A percentile compares a stretch with the other conserved stretches of the same genome.
Conservation (phyloP, 140 eudicot species). For the Bidens hawaiensis region DNA sequence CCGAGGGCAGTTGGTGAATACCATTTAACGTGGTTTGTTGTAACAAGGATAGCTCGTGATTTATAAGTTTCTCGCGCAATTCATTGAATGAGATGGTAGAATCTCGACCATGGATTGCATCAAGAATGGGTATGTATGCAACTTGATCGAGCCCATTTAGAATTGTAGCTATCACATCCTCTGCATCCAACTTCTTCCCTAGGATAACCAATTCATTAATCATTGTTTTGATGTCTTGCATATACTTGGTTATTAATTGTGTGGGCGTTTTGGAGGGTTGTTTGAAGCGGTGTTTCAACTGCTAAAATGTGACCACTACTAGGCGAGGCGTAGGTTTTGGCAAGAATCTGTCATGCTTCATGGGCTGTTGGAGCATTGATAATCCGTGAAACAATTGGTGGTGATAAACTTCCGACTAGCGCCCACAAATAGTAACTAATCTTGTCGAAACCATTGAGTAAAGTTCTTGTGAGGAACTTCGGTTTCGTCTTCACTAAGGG, state of each 20-base stretch:
- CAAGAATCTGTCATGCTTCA: background rate
- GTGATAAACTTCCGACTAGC: background rate
- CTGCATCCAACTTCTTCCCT: no score
- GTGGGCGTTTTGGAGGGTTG: background rate
- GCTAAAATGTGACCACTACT: background rate
- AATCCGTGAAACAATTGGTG: background rate
- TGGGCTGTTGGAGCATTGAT: background rate
- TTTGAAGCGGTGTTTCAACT: background rate
- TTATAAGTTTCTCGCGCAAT: background rate
- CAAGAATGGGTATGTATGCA: background rate
- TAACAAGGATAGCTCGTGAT: background rate
- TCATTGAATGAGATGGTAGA: no score
- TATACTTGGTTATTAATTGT: background rate
- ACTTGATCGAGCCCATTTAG: background rate
- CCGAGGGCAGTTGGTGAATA: background rate
- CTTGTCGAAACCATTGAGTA: no score
- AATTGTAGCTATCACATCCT: background rate
- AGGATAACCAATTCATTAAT: no score
- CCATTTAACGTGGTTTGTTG: background rate
- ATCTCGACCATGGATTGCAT: no score
- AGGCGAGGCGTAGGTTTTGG: background rate
- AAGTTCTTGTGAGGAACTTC: no score
- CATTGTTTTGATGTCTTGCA: background rate
- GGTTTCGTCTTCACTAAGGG: no score
- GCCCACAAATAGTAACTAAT: no score